Percentiles rank a stretch among this genome's conserved stretches.
Conservation (phyloP, 176 grass and related monocot species). For the Musa itinerans region DNA sequence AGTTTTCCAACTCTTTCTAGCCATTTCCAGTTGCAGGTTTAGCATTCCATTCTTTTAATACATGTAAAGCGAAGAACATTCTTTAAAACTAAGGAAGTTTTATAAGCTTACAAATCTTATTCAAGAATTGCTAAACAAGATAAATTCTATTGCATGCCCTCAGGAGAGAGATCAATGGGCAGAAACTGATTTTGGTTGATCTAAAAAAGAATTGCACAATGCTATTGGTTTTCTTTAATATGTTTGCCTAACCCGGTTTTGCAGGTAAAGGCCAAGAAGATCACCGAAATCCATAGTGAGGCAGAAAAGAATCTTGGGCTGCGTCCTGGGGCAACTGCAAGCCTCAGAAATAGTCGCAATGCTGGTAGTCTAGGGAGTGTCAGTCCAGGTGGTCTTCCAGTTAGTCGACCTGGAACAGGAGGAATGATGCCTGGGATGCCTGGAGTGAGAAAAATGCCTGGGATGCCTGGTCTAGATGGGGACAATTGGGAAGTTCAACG, state of each 20-base stretch:
- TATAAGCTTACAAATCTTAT: no score
- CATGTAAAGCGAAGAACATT: no score
- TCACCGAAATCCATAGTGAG: constrained; percentile 47
- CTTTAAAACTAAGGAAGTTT: no score
- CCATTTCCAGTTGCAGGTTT: neutral
- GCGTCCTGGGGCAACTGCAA: constrained; percentile 32
- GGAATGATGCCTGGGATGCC: constrained; percentile 99
- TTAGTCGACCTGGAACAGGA: constrained; percentile 17
- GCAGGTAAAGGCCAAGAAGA: constrained; percentile 54
- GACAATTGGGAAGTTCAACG: constrained; percentile 92
- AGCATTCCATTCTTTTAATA: no score
- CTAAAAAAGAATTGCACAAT: neutral
- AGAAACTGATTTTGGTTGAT: neutral
- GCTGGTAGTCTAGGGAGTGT: constrained; percentile 13
- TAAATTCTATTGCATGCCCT: no score
- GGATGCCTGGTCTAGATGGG: constrained; percentile 78
- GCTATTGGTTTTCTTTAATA: neutral
- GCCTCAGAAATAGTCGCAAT: constrained; percentile 8
- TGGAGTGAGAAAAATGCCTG: constrained; percentile 85
- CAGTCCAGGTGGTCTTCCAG: constrained; percentile 9
- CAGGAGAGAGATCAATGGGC: no score
- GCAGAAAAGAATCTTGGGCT: constrained; percentile 57
- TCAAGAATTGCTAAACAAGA: no score
- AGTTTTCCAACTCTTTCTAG: neutral
- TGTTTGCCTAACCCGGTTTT: neutral